Evolutionary conservation across 2,329 filamentous ascomycete genomes (phyloP), one percentile per base, ranked within the genome.

Genomic region (Calonectria ilicicola): DNA sequence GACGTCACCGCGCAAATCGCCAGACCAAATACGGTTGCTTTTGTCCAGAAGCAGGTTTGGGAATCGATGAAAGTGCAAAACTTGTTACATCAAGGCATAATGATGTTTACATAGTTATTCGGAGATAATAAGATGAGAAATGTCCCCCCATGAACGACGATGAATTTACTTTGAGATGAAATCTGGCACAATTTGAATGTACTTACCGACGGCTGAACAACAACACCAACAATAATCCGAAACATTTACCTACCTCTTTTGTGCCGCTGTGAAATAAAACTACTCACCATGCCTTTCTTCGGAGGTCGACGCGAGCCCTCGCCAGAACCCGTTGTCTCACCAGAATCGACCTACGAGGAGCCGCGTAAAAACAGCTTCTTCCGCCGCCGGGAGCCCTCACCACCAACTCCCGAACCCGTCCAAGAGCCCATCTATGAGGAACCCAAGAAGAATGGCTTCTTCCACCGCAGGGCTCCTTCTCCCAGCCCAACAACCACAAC

Each of bases 401-500:
- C 80, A 9, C 76, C 76, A 14, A 73, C 78, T 0, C 80, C 80
- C 9, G 81, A 83, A 70, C 81, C 80, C 7, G 79, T 79, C 53
- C 76, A 66, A 23, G 42, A 73, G 67, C 62, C 70, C 60, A 60
- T 51, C 32, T 27, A 68, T 35, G 65, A 77, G 49, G 80, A 83
- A 4, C 42, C 67, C 44, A 77, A 81, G 76, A 81, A 80, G 21
- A 80, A 81, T 72, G 79, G 83, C 64, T 80, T 85, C 76, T 85
- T 86, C 75, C 76, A 79, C 60, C 81, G 76, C 56, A 80, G 80
- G 44, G 67, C 78, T 32, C 73, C 78, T 3, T 80, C 79, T 2
- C 80, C 82, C 27, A 74, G 49, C 29, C 72, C 67, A 29, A 68
- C 69, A 12, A 72, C 69, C 32, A 66, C 72, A 1, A 74, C 76